Base-by-base conservation (phyloP, 768 basidiomycete genomes). In the Auricularia heimuer region DNA sequence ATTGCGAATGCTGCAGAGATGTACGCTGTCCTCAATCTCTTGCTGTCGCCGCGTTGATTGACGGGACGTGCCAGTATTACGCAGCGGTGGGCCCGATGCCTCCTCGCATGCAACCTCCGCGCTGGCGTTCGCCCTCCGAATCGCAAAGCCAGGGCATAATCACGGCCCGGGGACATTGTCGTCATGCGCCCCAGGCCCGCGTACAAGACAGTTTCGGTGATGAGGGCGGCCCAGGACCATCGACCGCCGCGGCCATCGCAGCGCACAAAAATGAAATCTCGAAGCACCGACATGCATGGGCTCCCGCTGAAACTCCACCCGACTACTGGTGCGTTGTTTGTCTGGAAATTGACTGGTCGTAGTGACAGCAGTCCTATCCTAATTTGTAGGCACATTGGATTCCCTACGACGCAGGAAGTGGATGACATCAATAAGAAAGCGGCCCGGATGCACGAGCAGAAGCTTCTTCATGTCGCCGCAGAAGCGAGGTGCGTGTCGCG, bases 321-420 rank as follows among this genome's bases (percentile, higher is more conserved):
- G 86, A 85, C 16, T 96, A 91, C 75, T 95, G 93, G 70, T 70
- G 66, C 63, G 45, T 24, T 35, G 29, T 47, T 4, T 0, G 6
- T 18, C 4, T 42, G 3, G 18, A 29, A 29, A 29, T 29, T 29
- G 29, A 29, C 29, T 29, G 29, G 29, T 29, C 29, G 29, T 29
- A 29, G 29, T 29, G 29, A 29, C 2, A 29, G 29, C 29, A 29
- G 29, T 29, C 1, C 29, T 29, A 29, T n/a, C 33, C 18, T 45
- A 64, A 6, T 34, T 65, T 42, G 11, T 18, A 65, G 65, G 91
- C 80, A 87, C 64, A 94, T 95, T 65, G 92, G 89, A 1, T 95
- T 98, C 72, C 94, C 94, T 1, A 79, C 80, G 68, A 94, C 94
- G 3, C 94, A 95, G 73, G 85, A 92, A 71, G 86, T 85, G 16